A percentile compares a stretch with the other conserved stretches of the same genome.
phyloP scores from a whole-genome alignment of 257 asterid species.

The Solanum sparsipilum region DNA sequence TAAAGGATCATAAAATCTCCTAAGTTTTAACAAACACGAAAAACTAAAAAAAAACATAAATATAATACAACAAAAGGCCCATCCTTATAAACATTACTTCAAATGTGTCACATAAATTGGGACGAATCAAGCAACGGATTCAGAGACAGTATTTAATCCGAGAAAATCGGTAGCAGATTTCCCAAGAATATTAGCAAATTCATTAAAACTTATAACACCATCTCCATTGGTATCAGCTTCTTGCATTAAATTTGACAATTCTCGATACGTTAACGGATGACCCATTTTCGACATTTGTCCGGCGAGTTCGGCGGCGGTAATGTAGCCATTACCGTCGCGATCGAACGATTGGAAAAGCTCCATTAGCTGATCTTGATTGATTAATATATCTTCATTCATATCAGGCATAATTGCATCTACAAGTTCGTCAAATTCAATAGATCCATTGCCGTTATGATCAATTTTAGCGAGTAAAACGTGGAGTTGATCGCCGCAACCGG shows the following conservation, averaged over 20 bases:
- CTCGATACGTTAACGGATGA: constrained; percentile 31
- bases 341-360: constrained; percentile 44
- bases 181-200: constrained; percentile 39
- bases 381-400: constrained; percentile 25
- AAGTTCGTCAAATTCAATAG: constrained; percentile 38
- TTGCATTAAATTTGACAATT: constrained; percentile 30
- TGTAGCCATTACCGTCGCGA: constrained; percentile 42
- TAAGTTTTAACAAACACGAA: neutral
- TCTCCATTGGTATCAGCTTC: constrained; percentile 56
- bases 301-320: constrained; percentile 45
- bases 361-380: constrained; percentile 45
- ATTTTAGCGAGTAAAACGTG: constrained; percentile 24
- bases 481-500: constrained; percentile 29
- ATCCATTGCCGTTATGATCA: constrained; percentile 48
- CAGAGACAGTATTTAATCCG: constrained; percentile 20
- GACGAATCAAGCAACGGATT: neutral
- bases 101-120: neutral
- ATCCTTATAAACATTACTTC: neutral
- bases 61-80: neutral
- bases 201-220: constrained; percentile 50
- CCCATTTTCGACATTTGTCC: constrained; percentile 54
- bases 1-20: neutral
- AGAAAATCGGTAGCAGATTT: constrained; percentile 39
- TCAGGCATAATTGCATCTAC: constrained; percentile 42
- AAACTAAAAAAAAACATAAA: neutral